Percentiles rank a stretch among this genome's conserved stretches.
phyloP scores from a whole-genome alignment of 352 stramenopile species.

The Pythium aristosporum region DNA sequence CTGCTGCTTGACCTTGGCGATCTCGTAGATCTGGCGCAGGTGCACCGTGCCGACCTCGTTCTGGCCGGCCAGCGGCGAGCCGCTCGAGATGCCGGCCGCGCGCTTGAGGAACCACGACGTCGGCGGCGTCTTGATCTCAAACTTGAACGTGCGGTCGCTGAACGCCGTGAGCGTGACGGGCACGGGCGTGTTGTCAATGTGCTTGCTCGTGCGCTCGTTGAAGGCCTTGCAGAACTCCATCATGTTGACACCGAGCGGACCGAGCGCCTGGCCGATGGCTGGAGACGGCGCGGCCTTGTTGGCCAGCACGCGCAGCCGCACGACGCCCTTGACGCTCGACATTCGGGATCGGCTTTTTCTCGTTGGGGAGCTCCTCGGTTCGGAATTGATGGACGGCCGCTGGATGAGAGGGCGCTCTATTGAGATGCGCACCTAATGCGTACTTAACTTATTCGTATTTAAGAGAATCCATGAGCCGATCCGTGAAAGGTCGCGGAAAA shows the following conservation, averaged over 20 bases:
- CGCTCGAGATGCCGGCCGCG: conserved; percentile 83
- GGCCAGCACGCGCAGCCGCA: conserved; percentile 82
- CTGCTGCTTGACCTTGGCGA: conserved; percentile 96
- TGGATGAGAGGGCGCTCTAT: background rate
- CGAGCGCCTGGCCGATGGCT: conserved; percentile 90
- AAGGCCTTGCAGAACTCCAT: conserved; percentile 99
- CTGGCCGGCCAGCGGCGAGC: conserved; percentile 74
- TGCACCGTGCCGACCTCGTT: conserved; percentile 83
- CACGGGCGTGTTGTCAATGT: conserved; percentile 92
- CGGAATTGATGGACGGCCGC: conserved; percentile 1
- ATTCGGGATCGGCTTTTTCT: conserved; percentile 6
- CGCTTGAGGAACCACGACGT: conserved; percentile 94
- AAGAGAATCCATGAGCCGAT: background rate
- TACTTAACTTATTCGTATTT: background rate
- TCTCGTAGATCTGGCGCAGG: conserved; percentile 97
- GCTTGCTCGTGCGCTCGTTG: conserved; percentile 93
- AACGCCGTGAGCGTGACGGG: conserved; percentile 93
- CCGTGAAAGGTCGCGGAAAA: conserved; percentile 1
- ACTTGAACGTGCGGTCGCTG: conserved; percentile 95
- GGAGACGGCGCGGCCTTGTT: conserved; percentile 86
- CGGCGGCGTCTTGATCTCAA: conserved; percentile 94
- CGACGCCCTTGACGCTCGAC: conserved; percentile 71
- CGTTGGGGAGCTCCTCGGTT: background rate
- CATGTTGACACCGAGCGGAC: conserved; percentile 99
- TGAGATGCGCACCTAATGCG: background rate